phyloP scores from a whole-genome alignment of 768 basidiomycete species.

The Collybia sordida region DNA sequence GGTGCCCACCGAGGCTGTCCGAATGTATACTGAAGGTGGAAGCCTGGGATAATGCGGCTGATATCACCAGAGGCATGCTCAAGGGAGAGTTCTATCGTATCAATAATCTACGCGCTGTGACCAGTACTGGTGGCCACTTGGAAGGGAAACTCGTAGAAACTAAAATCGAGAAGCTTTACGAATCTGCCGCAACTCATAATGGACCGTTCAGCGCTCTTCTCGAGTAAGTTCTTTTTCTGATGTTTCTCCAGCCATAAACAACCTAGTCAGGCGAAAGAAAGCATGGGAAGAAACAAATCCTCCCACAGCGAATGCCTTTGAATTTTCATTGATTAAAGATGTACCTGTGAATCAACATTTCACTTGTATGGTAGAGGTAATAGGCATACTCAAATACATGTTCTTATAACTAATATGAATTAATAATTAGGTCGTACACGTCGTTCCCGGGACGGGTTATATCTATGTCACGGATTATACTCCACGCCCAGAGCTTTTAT shows the following conservation, averaged over 20 bases:
- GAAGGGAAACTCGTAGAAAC: constrained; percentile 53
- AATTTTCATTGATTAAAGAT: constrained; percentile 48
- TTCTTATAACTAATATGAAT: constrained; percentile 1
- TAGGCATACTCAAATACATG: neutral
- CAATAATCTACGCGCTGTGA: constrained; percentile 48
- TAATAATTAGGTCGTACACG: constrained; percentile 43
- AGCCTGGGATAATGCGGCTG: constrained; percentile 55
- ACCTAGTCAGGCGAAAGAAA: constrained; percentile 46
- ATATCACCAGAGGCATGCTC: constrained; percentile 40
- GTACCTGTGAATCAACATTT: constrained; percentile 42
- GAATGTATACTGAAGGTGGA: constrained; percentile 51
- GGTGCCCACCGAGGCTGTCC: constrained; percentile 47
- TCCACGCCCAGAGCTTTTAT: constrained; percentile 39
- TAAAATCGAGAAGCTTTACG: constrained; percentile 46
- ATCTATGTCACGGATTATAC: constrained; percentile 72
- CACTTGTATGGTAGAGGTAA: constrained; percentile 61
- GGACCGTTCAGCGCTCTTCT: constrained; percentile 48
- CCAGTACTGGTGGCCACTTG: constrained; percentile 35
- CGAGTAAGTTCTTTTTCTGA: constrained; percentile 35
- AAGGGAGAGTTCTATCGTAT: constrained; percentile 52
- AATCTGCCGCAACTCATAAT: constrained; percentile 31
- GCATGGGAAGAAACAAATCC: constrained; percentile 34
- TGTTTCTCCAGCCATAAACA: neutral
- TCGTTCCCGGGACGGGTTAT: constrained; percentile 31
- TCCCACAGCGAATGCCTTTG: constrained; percentile 28